These are phyloP conservation scores for Boechera stricta DNA, from an alignment of 345 rosid genomes.

Conservation along the genomic window DNA sequence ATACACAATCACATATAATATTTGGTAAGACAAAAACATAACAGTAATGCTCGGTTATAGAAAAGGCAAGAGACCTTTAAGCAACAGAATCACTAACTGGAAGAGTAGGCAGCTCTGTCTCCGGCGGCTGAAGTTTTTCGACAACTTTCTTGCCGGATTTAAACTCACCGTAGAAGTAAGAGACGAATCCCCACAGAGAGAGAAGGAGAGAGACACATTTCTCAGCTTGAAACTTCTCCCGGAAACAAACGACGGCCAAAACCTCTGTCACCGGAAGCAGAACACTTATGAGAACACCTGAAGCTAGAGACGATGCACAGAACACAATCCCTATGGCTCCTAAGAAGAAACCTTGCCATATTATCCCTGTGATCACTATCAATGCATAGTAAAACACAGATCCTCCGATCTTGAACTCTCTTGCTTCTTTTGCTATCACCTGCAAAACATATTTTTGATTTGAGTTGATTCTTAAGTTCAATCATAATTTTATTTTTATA, in stretches of 20 bases:
- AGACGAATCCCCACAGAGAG: constrained; percentile 75
- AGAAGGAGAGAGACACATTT: constrained; percentile 72
- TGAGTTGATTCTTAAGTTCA: neutral
- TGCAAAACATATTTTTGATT: constrained; percentile 1
- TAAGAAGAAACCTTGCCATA: constrained; percentile 61
- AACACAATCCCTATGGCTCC: constrained; percentile 68
- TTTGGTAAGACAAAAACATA: neutral
- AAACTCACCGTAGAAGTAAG: constrained; percentile 77
- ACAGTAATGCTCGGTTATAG: neutral
- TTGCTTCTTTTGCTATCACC: constrained; percentile 73
- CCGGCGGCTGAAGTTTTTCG: constrained; percentile 8
- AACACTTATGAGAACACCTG: constrained; percentile 56
- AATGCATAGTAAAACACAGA: constrained; percentile 51
- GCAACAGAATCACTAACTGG: constrained; percentile 20
- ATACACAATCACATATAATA: neutral
- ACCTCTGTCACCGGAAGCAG: constrained; percentile 67
- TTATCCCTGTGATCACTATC: constrained; percentile 45
- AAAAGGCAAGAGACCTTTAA: constrained; percentile 5
- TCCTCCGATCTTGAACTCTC: constrained; percentile 54
- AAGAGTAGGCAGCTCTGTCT: constrained; percentile 41
- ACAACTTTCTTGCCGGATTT: constrained; percentile 45
- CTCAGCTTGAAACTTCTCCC: constrained; percentile 67
- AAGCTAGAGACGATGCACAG: constrained; percentile 61
- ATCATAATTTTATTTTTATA: too few relatives aligned
- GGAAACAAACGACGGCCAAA: constrained; percentile 65